Percentiles rank a stretch among this genome's conserved stretches.
These are phyloP conservation scores for Pyrenopolyporus hunteri DNA, from an alignment of 495 filamentous ascomycete species.

Conservation along the genomic window DNA sequence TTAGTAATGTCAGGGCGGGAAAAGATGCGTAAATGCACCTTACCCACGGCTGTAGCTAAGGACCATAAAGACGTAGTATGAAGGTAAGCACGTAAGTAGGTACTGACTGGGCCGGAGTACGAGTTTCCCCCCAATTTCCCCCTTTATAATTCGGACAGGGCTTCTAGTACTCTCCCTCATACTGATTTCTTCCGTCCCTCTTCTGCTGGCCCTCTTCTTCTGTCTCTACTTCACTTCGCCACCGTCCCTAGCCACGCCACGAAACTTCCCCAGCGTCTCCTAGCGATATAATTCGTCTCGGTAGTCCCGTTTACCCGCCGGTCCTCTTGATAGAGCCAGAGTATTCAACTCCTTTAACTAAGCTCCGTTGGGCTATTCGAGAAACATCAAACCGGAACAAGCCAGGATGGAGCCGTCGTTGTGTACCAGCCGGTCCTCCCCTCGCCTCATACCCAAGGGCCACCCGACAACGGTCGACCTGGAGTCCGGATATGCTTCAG, in stretches of 20 bases:
- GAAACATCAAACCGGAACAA: background rate
- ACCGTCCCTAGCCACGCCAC: background rate
- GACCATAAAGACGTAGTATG: slow-evolving; percentile 1
- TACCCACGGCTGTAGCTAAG: background rate
- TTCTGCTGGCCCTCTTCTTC: background rate
- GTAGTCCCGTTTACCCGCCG: background rate
- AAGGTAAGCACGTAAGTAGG: slow-evolving; percentile 11
- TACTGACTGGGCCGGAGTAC: slow-evolving; percentile 12
- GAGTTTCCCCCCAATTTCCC: background rate
- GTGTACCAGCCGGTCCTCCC: slow-evolving; percentile 24
- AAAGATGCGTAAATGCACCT: slow-evolving; percentile 7
- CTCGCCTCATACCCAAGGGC: slow-evolving; percentile 30
- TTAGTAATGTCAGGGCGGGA: slow-evolving; percentile 25
- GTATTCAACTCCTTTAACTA: background rate
- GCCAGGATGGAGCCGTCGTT: slow-evolving; percentile 6
- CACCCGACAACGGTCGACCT: slow-evolving; percentile 43
- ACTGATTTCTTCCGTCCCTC: slow-evolving; percentile 9
- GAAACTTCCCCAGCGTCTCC: background rate
- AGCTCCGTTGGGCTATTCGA: background rate
- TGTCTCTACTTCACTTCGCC: background rate
- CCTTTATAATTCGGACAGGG: slow-evolving; percentile 29
- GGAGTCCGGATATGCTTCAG: slow-evolving; percentile 92
- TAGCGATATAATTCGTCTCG: background rate
- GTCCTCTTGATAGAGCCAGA: too few relatives aligned
- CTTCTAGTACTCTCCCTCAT: slow-evolving; percentile 19